A percentile compares a stretch with the other conserved stretches of the same genome.
phyloP scores from a whole-genome alignment of 164 flowering plant genomes.

The Vitis amurensis region DNA sequence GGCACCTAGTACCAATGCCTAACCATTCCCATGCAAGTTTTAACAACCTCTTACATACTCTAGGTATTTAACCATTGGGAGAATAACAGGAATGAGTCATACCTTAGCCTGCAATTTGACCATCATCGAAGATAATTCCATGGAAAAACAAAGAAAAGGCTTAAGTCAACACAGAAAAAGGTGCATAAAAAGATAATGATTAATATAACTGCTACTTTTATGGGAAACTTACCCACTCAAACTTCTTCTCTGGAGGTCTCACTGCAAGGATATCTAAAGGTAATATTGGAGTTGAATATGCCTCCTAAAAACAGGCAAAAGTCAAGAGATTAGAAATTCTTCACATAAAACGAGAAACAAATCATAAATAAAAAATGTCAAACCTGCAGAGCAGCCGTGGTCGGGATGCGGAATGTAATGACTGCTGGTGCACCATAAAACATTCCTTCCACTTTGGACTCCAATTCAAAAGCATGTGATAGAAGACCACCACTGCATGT shows the following conservation, averaged over 20 bases:
- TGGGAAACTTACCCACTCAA: slow-evolving; percentile 63
- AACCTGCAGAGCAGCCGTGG: slow-evolving; percentile 83
- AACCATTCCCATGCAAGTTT: slow-evolving; percentile 2
- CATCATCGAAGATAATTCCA: slow-evolving; percentile 21
- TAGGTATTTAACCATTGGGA: background rate
- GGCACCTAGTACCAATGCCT: no score
- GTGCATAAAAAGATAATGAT: background rate
- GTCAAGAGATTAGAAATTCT: slow-evolving; percentile 4
- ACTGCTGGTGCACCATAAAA: slow-evolving; percentile 79
- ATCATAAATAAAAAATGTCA: background rate
- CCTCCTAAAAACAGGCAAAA: slow-evolving; percentile 45
- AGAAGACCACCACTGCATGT: slow-evolving; percentile 66
- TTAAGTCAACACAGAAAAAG: slow-evolving; percentile 7
- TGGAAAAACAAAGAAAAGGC: slow-evolving; percentile 14
- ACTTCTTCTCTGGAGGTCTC: slow-evolving; percentile 72
- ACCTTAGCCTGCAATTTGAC: slow-evolving; percentile 75
- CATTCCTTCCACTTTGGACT: slow-evolving; percentile 59
- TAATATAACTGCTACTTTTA: background rate
- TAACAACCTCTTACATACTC: background rate
- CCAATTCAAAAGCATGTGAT: slow-evolving; percentile 81
- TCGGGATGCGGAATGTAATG: slow-evolving; percentile 80
- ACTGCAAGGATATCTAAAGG: slow-evolving; percentile 90
- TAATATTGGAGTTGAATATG: slow-evolving; percentile 75
- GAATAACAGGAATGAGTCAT: slow-evolving; percentile 13
- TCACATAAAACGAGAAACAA: background rate